phyloP scores from a whole-genome alignment of 306 rosid species.

The Calophaca sinica region DNA sequence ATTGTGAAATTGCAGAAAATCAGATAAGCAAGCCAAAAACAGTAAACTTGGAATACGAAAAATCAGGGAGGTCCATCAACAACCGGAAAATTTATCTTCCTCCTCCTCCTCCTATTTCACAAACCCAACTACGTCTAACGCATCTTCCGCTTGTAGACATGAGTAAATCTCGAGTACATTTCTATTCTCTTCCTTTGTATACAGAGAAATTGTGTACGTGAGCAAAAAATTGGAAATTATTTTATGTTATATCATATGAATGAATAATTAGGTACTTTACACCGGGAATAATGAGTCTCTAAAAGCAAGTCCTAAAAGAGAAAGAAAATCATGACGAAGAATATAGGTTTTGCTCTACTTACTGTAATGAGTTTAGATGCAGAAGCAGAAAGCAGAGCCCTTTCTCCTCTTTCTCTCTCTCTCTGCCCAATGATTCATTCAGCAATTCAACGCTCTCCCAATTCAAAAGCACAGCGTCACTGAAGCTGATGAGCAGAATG shows the following conservation, averaged over 20 bases:
- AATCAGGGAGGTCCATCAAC: neutral
- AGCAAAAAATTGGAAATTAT: neutral
- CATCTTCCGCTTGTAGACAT: neutral
- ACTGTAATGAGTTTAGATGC: constrained; percentile 14
- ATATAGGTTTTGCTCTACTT: constrained; percentile 12
- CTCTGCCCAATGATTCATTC: constrained; percentile 43
- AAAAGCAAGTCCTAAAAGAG: neutral
- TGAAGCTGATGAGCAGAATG: neutral
- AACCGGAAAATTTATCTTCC: neutral
- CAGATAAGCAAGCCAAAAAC: neutral
- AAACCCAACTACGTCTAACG: too few relatives aligned
- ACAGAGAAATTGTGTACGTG: neutral
- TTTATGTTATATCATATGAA: neutral
- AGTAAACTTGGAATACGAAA: neutral
- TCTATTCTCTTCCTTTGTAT: neutral
- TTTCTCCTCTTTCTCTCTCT: neutral
- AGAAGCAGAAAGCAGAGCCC: constrained; percentile 26
- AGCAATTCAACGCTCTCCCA: neutral
- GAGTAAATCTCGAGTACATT: constrained; percentile 1
- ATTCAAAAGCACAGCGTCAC: neutral
- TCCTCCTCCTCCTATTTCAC: too few relatives aligned
- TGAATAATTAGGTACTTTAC: constrained; percentile 23
- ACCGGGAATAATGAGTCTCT: neutral
- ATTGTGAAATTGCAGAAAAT: neutral
- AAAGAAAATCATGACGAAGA: neutral